Evolutionary conservation across 768 basidiomycete genomes (phyloP).

Genomic region (Calocybe gangraenosa): DNA sequence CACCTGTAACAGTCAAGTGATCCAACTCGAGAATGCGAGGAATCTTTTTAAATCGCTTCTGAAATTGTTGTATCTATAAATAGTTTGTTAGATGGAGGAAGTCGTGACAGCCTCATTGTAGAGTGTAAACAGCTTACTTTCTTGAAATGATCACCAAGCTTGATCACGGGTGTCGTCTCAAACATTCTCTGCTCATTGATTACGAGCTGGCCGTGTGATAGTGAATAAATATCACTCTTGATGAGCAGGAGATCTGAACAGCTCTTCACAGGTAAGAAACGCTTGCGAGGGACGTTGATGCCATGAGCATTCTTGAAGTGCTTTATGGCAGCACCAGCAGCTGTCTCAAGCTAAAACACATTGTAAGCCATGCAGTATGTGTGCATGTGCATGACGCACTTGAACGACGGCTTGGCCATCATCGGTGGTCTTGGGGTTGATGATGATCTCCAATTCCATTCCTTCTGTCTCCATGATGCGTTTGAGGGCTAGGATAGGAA

Average conservation of each 20-base stretch:
- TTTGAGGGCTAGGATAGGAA: slow-evolving; percentile 62
- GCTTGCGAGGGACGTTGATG: slow-evolving; percentile 90
- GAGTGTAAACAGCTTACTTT: slow-evolving; percentile 45
- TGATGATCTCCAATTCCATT: slow-evolving; percentile 93
- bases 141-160: slow-evolving; percentile 96
- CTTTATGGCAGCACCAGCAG: slow-evolving; percentile 92
- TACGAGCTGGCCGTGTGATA: slow-evolving; percentile 83
- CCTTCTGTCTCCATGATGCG: slow-evolving; percentile 82
- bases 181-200: slow-evolving; percentile 85
- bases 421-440: slow-evolving; percentile 86
- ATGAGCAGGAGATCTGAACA: slow-evolving; percentile 87
- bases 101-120: background rate
- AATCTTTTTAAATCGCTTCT: slow-evolving; percentile 94
- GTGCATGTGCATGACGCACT: slow-evolving; percentile 25
- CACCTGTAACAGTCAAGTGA: slow-evolving; percentile 90
- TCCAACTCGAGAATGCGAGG: slow-evolving; percentile 89
- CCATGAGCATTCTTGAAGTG: slow-evolving; percentile 90
- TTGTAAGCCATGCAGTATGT: slow-evolving; percentile 4
- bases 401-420: slow-evolving; percentile 84
- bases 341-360: slow-evolving; percentile 71
- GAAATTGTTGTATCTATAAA: slow-evolving; percentile 74
- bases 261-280: slow-evolving; percentile 90
- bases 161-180: slow-evolving; percentile 89
- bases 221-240: slow-evolving; percentile 90
- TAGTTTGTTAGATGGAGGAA: background rate